Evolutionary conservation across 257 asterid genomes (phyloP), one percentile per base, ranked within the genome.

Genomic region (Lavandula angustifolia): DNA sequence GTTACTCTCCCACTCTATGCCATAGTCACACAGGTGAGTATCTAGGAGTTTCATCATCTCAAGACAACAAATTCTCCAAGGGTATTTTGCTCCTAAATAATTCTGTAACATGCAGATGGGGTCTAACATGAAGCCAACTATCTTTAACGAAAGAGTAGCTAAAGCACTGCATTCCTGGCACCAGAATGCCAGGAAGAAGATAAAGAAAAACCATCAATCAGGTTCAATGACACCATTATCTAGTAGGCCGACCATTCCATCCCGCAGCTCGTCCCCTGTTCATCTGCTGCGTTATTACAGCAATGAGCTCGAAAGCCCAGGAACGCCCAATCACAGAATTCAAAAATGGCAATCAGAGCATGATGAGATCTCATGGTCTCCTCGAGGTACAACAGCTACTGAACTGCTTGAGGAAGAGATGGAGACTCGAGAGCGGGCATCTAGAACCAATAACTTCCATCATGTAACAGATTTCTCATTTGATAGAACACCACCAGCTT

Each of bases 1-100:
- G 87, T 84, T 1, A 80, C 86, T 61, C 89, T 87, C 44, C 95
- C 92, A 32, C 81, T 80, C 29, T 82, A 84, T 34, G 95, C 92
- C 47, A 66, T 87, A 33, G 89, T 84, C 29, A 80, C 89, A 62
- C 95, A 84, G 85, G 89, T 84, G 18, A 69, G 51, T 73, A 4
- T 32, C 54, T 22, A 31, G 22, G n/a, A 60, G 46, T 29, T 64
- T 34, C 49, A 22, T 42, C 14, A 17, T 4, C 5, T 56, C 27
- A 22, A 22, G 2, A 22, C 27, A 22, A 22, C 27, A 22, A 22
- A 22, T 12, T 5, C 4, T 4, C 6, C 34, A 35, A 10, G n/a
- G 1, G 27, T 10, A 11, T 47, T 31, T 29, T 14, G 17, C 18
- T 4, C 13, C 16, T 7, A 12, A 1, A n/a, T 12, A 44, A 3